A percentile compares a stretch with the other conserved stretches of the same genome.
Evolutionary conservation across 805 yeast genomes (phyloP).

Genomic region (Pichia scutulata): DNA sequence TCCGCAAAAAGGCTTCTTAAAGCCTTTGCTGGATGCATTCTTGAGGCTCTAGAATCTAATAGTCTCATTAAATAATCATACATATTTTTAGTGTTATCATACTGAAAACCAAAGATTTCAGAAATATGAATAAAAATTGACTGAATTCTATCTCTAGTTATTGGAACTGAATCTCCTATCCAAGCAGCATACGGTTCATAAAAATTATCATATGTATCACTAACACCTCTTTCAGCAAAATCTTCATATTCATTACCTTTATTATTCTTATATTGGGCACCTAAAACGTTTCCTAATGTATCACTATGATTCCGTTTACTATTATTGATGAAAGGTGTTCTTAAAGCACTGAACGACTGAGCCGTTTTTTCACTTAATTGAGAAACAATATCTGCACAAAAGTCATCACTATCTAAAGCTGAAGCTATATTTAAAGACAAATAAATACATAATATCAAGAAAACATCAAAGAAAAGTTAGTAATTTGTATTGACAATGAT

Average conservation of each 20-base stretch:
- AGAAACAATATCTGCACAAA: constrained; percentile 11
- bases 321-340: constrained; percentile 36
- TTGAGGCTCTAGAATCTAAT: constrained; percentile 61
- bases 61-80: constrained; percentile 55
- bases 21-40: constrained; percentile 52
- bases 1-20: constrained; percentile 60
- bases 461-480: neutral
- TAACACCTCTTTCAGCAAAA: constrained; percentile 27
- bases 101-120: constrained; percentile 59
- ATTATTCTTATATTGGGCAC: constrained; percentile 22
- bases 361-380: constrained; percentile 24
- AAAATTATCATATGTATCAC: constrained; percentile 35
- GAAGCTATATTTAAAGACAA: constrained; percentile 1
- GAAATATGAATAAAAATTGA: constrained; percentile 45
- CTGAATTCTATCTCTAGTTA: constrained; percentile 47
- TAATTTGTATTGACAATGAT: neutral
- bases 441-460: neutral
- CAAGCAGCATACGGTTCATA: constrained; percentile 52
- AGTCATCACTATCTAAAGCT: neutral
- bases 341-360: constrained; percentile 35
- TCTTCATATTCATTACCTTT: constrained; percentile 28
- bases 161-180: constrained; percentile 38
- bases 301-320: constrained; percentile 38
- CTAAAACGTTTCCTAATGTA: constrained; percentile 27
- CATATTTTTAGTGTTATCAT: constrained; percentile 57